Base-by-base conservation (phyloP, 495 filamentous ascomycete species). In the Cetradonia linearis region DNA sequence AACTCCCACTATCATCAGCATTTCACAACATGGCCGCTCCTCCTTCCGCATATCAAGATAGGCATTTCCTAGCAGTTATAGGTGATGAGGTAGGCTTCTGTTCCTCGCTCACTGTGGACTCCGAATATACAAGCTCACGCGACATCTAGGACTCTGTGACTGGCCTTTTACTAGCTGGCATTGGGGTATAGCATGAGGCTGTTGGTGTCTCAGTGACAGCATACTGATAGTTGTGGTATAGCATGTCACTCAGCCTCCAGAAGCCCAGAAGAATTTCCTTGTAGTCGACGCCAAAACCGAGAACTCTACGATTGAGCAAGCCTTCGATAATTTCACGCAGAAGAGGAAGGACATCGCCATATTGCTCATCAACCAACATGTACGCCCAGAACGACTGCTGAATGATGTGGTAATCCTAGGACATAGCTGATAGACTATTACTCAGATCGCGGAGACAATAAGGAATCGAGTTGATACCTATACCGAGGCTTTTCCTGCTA, bases 331-430 rank as follows among this genome's bases (percentile, higher is more conserved):
- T 52, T 99, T 94, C 72, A 93, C 90, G 2, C 81, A 81, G 38
- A 80, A 92, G 72, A 77, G 94, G 63, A 96, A 96, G 71, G 94
- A 99, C 68, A 95, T 99, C 69, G 94, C 89, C 3, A 90, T 99
- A 62, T 70, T 99, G 42, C 73, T 99, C 61, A 97, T 99, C 70
- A 99, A 97, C 68, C 94, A 99, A 75, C 94, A 99, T 76, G 91
- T 97, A 70, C 54, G 86, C 79, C 20, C 5, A 20, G 62, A 8
- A 14, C 20, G 20, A 14, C 33, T n/a, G 3, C 5, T 20, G 20
- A 16, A n/a, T 18, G 48, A 16, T 23, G 18, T 20, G 16, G 27
- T 4, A 14, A 13, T n/a, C 25, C 20, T 14, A n/a, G 6, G 25
- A 5, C 28, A 37, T 18, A 0, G 57, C 57, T 59, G 16, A 59